Base-by-base conservation (phyloP, 164 flowering plant genomes). In the Chimonanthus salicifolius region DNA sequence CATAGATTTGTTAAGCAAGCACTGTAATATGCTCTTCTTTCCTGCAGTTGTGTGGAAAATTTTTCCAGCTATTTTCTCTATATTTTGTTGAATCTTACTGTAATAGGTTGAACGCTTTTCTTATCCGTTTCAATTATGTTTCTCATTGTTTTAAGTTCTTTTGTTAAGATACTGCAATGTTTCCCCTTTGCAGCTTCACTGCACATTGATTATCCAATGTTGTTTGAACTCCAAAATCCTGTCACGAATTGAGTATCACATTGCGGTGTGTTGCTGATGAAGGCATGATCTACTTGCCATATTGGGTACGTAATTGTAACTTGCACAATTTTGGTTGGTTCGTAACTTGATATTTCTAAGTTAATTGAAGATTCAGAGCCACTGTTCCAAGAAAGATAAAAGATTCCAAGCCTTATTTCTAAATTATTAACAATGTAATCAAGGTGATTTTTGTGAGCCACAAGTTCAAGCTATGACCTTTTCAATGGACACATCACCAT, bases 181-280 rank as follows among this genome's bases (percentile, higher is more conserved):
- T 47, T 46, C 65, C 44, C 6, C 67, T 68, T 20, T 77, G 75
- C 83, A 88, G 92, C 89, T 58, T 85, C 88, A 49, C 83, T 90
- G 65, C 87, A 85, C 50, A 90, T 95, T 77, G 96, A 93, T 74
- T 93, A 92, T 75, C 99, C 98, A 49, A 95, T 95, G 99, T 20
- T 20, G 21, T 95, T 95, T 82, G 97, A 95, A 82, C 92, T 95
- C 50, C 85, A 73, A 43, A 95, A 95, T 86, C 80, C 82, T 78
- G 85, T 85, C 67, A 81, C 92, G 16, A 86, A 87, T 72, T 84
- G 97, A 47, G 84, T 88, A 58, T 95, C 99, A 33, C 98, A 92
- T 69, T 95, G 99, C 82, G 97, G 99, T 72, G 97, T 95, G 88
- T 87, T 84, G 98, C 99, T 16, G 98, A 92, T 81, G 99, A 95